A percentile compares a stretch with the other conserved stretches of the same genome.
These are phyloP conservation scores for Cenchrus americanus DNA, from an alignment of 176 grass and related monocot species.

Conservation along the genomic window DNA sequence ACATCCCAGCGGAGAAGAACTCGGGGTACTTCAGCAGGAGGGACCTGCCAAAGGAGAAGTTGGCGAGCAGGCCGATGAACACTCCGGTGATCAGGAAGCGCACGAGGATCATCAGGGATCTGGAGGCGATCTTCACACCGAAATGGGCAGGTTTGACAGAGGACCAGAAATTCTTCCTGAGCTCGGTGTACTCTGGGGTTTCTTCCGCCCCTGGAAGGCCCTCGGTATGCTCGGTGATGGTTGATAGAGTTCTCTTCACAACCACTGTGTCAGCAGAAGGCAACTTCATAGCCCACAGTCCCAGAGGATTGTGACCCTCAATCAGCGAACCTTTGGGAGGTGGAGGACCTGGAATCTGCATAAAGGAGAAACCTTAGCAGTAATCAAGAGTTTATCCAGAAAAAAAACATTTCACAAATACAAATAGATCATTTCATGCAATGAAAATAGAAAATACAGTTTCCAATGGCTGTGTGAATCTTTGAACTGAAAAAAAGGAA, in stretches of 20 bases:
- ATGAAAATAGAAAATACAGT: background rate
- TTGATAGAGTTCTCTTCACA: slow-evolving; percentile 73
- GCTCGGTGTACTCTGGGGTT: slow-evolving; percentile 49
- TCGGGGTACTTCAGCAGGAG: slow-evolving; percentile 80
- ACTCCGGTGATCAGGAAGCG: slow-evolving; percentile 56
- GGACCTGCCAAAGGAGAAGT: slow-evolving; percentile 63
- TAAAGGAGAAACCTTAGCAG: slow-evolving; percentile 29
- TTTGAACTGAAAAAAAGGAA: background rate
- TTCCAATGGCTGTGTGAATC: background rate
- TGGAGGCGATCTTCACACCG: slow-evolving; percentile 66
- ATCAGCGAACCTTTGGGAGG: slow-evolving; percentile 76
- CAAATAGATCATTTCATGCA: background rate
- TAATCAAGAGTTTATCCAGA: slow-evolving; percentile 8
- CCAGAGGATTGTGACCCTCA: slow-evolving; percentile 61
- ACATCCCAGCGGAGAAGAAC: slow-evolving; percentile 70
- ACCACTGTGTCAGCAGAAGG: slow-evolving; percentile 84
- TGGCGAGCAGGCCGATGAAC: slow-evolving; percentile 57
- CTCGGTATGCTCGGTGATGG: slow-evolving; percentile 57
- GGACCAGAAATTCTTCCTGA: slow-evolving; percentile 71
- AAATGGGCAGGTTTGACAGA: slow-evolving; percentile 81
- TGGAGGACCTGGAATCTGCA: slow-evolving; percentile 79
- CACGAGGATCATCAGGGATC: slow-evolving; percentile 54
- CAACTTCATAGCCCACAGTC: slow-evolving; percentile 74
- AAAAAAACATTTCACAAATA: background rate
- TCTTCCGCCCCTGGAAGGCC: slow-evolving; percentile 68